phyloP scores from a whole-genome alignment of 345 rosid genomes.

The Theobroma cacao region DNA sequence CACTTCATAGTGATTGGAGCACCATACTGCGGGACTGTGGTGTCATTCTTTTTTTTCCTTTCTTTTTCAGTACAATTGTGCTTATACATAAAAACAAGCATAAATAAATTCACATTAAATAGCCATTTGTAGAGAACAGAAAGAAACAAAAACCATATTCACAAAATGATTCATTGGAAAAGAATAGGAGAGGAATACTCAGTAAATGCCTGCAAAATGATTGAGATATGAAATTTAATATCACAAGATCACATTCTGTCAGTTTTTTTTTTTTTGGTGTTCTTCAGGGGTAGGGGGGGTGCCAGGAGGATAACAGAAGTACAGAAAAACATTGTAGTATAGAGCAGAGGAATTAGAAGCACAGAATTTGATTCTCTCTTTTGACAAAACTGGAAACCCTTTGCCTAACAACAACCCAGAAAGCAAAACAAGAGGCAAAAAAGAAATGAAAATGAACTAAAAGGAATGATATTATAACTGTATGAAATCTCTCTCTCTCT shows the following conservation, averaged over 20 bases:
- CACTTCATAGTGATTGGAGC: slow-evolving; percentile 10
- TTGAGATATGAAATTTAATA: background rate
- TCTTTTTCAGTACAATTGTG: background rate
- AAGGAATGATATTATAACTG: background rate
- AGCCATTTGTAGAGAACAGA: background rate
- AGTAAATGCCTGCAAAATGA: background rate
- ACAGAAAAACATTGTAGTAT: background rate
- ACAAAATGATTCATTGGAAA: background rate
- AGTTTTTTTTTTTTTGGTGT: background rate
- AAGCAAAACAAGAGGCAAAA: background rate
- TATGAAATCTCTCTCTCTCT: background rate
- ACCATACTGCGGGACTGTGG: no score
- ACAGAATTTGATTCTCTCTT: background rate
- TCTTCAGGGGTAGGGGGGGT: background rate
- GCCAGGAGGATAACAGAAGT: background rate
- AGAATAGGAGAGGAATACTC: background rate
- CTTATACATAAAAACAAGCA: background rate
- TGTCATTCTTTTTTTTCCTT: background rate
- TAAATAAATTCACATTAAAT: background rate
- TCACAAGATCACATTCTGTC: background rate
- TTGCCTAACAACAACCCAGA: background rate
- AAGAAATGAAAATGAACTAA: background rate
- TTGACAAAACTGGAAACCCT: slow-evolving; percentile 1
- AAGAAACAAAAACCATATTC: background rate
- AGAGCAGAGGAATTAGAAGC: background rate